Percentiles rank a stretch among this genome's conserved stretches.
phyloP scores from a whole-genome alignment of 2,329 filamentous ascomycete genomes.

The Neofusicoccum umdonicola region DNA sequence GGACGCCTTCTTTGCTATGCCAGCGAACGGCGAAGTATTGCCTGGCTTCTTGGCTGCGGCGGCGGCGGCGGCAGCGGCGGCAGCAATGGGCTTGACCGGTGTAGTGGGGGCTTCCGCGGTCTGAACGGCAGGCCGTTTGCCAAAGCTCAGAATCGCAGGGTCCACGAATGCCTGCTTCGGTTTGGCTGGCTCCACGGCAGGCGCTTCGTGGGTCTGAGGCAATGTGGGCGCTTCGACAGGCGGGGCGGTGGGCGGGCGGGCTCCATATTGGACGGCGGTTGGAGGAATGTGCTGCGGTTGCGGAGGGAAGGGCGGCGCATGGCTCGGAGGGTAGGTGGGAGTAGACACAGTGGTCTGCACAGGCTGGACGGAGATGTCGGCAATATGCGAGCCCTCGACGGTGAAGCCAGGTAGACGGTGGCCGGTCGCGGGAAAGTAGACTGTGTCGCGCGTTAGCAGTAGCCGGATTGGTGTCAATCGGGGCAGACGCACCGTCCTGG shows the following conservation, averaged over 20 bases:
- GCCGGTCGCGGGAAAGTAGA: slow-evolving; percentile 55
- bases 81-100: slow-evolving; percentile 41
- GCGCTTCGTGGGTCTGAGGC: neutral
- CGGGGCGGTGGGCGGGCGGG: slow-evolving; percentile 19
- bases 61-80: slow-evolving; percentile 35
- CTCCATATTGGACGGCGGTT: slow-evolving; percentile 25
- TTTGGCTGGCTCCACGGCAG: slow-evolving; percentile 21
- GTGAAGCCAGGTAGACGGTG: slow-evolving; percentile 53
- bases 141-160: slow-evolving; percentile 75
- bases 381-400: slow-evolving; percentile 58
- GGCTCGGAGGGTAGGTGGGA: slow-evolving; percentile 14
- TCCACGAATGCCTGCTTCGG: slow-evolving; percentile 62
- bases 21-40: slow-evolving; percentile 39
- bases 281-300: slow-evolving; percentile 13
- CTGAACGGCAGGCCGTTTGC: slow-evolving; percentile 30
- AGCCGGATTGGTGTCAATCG: neutral
- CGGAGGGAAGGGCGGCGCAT: slow-evolving; percentile 15
- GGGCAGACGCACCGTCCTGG: slow-evolving; percentile 59
- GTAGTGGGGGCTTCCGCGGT: slow-evolving; percentile 39
- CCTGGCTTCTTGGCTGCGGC: slow-evolving; percentile 32
- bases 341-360: slow-evolving; percentile 24
- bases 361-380: slow-evolving; percentile 55
- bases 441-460: slow-evolving; percentile 27
- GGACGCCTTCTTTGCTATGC: slow-evolving; percentile 27
- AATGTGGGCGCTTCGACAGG: slow-evolving; percentile 24